These are phyloP conservation scores for Persicaria maculosa DNA, from an alignment of 148 eudicot genomes.

Conservation along the genomic window DNA sequence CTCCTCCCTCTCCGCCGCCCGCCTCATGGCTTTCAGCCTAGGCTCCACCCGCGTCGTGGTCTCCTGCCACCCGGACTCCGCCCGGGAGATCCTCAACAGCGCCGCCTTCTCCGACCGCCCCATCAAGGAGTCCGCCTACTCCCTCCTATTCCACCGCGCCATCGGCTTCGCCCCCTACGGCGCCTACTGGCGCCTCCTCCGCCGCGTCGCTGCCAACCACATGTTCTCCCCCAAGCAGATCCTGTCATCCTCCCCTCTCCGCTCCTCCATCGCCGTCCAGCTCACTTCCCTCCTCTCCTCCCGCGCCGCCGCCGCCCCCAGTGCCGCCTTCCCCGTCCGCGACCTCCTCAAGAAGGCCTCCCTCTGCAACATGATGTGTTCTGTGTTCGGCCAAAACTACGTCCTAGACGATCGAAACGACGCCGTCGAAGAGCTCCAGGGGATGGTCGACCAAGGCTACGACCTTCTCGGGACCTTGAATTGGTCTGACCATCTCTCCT, in stretches of 20 bases:
- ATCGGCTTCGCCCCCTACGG: conserved; percentile 91
- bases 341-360: conserved; percentile 49
- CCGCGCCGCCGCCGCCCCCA: conserved; percentile 31
- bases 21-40: conserved; percentile 67
- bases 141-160: conserved; percentile 66
- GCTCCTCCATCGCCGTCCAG: conserved; percentile 33
- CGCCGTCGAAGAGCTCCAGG: conserved; percentile 31
- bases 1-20: conserved; percentile 19
- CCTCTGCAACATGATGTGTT: conserved; percentile 66
- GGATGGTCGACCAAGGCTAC: conserved; percentile 72
- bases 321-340: conserved; percentile 31
- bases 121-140: conserved; percentile 64
- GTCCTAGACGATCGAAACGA: conserved; percentile 15
- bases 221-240: conserved; percentile 75
- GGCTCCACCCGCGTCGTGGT: conserved; percentile 65
- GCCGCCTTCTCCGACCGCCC: conserved; percentile 70
- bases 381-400: conserved; percentile 45
- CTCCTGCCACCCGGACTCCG: conserved; percentile 55
- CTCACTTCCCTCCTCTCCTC: conserved; percentile 58
- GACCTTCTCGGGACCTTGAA: conserved; percentile 58
- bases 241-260: conserved; percentile 33
- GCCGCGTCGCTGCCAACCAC: conserved; percentile 57
- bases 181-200: conserved; percentile 63
- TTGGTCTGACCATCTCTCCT: conserved; percentile 68
- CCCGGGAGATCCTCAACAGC: conserved; percentile 59